Evolutionary conservation across 192 early-diverging fungal genomes (phyloP).

Genomic region (Coemansia sp.): DNA sequence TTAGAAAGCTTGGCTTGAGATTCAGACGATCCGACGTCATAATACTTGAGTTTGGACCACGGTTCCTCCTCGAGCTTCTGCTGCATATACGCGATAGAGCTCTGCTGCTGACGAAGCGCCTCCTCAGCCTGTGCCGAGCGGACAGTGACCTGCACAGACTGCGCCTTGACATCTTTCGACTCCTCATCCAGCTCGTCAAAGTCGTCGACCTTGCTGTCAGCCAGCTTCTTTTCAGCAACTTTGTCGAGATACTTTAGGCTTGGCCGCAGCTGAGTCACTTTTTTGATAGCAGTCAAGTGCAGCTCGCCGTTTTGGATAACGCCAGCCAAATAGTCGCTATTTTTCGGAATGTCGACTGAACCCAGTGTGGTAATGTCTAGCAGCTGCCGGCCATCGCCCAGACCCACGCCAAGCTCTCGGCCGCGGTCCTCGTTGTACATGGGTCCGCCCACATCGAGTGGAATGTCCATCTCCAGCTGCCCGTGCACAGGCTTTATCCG

Average conservation of each 20-base stretch:
- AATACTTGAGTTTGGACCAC: conserved; percentile 69
- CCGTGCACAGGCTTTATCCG: conserved; percentile 84
- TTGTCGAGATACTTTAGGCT: conserved; percentile 88
- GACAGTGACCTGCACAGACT: conserved; percentile 56
- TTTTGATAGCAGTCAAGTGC: conserved; percentile 78
- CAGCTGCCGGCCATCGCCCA: conserved; percentile 68
- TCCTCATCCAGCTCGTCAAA: conserved; percentile 72
- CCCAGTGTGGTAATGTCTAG: conserved; percentile 81
- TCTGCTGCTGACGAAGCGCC: conserved; percentile 59
- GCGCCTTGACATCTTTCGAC: conserved; percentile 32
- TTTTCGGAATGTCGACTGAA: conserved; percentile 73
- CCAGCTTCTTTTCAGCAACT: conserved; percentile 74
- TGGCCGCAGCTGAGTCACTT: conserved; percentile 81
- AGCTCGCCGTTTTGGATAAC: conserved; percentile 77
- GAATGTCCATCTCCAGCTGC: conserved; percentile 81
- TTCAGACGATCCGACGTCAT: conserved; percentile 52
- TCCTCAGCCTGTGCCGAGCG: conserved; percentile 65
- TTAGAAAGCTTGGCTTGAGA: conserved; percentile 14
- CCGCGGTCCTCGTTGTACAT: conserved; percentile 81
- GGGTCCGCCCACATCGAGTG: conserved; percentile 66
- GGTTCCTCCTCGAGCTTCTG: conserved; percentile 68
- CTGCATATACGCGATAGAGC: conserved; percentile 56
- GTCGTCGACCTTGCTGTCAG: conserved; percentile 65
- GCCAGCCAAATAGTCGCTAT: conserved; percentile 83
- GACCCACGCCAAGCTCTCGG: conserved; percentile 70